A percentile compares a stretch with the other conserved stretches of the same genome.
Conservation (phyloP, 2,329 filamentous ascomycete species). For the Coniochaeta pulveracea region DNA sequence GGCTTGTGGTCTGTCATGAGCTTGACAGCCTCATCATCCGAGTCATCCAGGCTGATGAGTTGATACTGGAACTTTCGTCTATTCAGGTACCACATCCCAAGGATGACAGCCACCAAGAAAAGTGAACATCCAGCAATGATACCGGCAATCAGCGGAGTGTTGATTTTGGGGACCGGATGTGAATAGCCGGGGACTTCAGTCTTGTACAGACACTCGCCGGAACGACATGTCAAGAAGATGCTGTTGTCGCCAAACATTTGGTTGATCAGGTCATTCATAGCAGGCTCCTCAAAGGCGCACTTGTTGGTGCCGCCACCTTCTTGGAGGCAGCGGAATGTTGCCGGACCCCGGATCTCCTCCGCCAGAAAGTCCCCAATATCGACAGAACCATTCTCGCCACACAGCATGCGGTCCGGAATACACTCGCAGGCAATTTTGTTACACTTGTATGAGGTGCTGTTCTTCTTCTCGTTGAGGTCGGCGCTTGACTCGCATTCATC, state of each 20-base stretch:
- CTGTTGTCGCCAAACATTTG: slow-evolving; percentile 84
- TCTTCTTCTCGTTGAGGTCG: slow-evolving; percentile 57
- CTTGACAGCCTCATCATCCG: slow-evolving; percentile 76
- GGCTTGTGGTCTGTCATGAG: slow-evolving; percentile 89
- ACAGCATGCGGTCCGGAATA: slow-evolving; percentile 85
- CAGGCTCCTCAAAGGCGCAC: slow-evolving; percentile 81
- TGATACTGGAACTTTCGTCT: slow-evolving; percentile 60
- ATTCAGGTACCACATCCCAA: slow-evolving; percentile 79
- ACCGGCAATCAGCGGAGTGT: slow-evolving; percentile 88
- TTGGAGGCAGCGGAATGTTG: slow-evolving; percentile 65
- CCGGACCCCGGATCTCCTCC: slow-evolving; percentile 76
- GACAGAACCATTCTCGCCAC: slow-evolving; percentile 81
- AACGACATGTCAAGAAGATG: slow-evolving; percentile 70
- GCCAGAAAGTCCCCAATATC: slow-evolving; percentile 85
- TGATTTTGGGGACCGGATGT: slow-evolving; percentile 84
- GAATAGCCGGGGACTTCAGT: slow-evolving; percentile 89
- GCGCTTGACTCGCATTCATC: slow-evolving; percentile 67
- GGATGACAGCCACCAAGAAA: slow-evolving; percentile 78
- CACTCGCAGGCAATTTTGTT: slow-evolving; percentile 78
- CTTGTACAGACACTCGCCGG: slow-evolving; percentile 87
- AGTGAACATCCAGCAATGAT: slow-evolving; percentile 80
- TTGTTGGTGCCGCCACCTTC: slow-evolving; percentile 49
- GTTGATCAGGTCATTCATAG: slow-evolving; percentile 80
- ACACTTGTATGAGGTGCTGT: slow-evolving; percentile 78
- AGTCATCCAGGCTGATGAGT: slow-evolving; percentile 74